Conservation (phyloP, 140 eudicot species). For the Senecio squalidus region DNA sequence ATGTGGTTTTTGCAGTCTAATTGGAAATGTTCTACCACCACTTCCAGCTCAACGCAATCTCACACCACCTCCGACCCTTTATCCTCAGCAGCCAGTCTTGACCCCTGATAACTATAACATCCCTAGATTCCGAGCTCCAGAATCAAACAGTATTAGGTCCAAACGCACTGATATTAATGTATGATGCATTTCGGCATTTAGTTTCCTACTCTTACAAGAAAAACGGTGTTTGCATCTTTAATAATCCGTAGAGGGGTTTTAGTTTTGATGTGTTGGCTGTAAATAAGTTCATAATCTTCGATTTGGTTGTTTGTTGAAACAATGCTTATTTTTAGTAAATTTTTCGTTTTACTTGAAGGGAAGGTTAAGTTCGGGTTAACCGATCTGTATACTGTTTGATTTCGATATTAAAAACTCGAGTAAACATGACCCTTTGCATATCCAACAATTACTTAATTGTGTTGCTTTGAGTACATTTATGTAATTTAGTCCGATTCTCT, state of each 20-base stretch:
- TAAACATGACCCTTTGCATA: too few species aligned
- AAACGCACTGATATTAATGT: constrained; percentile 79
- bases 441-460: too few species aligned
- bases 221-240: constrained; percentile 3
- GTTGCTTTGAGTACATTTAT: too few species aligned
- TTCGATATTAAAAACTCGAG: too few species aligned
- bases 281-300: not conserved
- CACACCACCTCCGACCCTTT: constrained; percentile 50
- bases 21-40: constrained; percentile 12
- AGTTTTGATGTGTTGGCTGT: constrained; percentile 1
- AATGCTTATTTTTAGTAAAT: constrained; percentile 8
- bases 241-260: constrained; percentile 9
- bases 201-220: not conserved
- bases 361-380: too few species aligned
- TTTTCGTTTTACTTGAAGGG: too few species aligned
- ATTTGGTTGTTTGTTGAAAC: constrained; percentile 7
- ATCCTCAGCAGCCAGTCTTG: constrained; percentile 81
- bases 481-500: too few species aligned
- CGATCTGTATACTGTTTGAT: too few species aligned
- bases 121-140: constrained; percentile 51
- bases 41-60: constrained; percentile 27
- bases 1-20: not conserved
- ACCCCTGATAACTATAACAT: constrained; percentile 59
- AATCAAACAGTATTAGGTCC: constrained; percentile 38
- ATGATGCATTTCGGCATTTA: constrained; percentile 18